These are phyloP conservation scores for Fusarium sp. DNA, from an alignment of 2,329 filamentous ascomycete species.

Conservation along the genomic window DNA sequence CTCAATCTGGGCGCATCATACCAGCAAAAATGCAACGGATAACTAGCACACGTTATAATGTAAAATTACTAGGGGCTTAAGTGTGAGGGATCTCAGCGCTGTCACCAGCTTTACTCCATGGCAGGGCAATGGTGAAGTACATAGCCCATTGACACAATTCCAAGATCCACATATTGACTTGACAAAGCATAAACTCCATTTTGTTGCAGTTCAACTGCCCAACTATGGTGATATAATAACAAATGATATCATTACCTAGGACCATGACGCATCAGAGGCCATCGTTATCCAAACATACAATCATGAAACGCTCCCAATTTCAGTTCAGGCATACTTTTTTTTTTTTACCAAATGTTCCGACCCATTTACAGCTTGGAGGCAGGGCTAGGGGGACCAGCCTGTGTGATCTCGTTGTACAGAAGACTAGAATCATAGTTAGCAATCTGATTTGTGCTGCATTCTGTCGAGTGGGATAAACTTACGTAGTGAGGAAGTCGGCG, in stretches of 20 bases:
- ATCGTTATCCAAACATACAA: slow-evolving; percentile 24
- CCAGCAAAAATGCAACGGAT: neutral
- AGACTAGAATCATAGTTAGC: slow-evolving; percentile 64
- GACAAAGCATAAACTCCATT: slow-evolving; percentile 17
- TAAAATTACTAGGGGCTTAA: neutral
- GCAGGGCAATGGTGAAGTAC: neutral
- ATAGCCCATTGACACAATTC: neutral
- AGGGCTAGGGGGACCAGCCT: slow-evolving; percentile 70
- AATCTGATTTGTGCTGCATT: neutral
- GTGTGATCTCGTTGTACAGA: slow-evolving; percentile 89
- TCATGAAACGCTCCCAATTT: slow-evolving; percentile 32
- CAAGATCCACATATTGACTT: neutral
- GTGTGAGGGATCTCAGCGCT: neutral
- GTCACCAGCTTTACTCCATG: neutral
- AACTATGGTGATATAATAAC: slow-evolving; percentile 19
- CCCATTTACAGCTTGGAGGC: slow-evolving; percentile 72
- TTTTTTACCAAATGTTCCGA: slow-evolving; percentile 1
- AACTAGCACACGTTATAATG: neutral
- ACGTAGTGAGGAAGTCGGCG: slow-evolving; percentile 92
- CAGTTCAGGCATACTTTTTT: slow-evolving; percentile 22
- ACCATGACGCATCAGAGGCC: slow-evolving; percentile 8
- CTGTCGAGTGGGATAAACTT: slow-evolving; percentile 53
- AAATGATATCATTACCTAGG: slow-evolving; percentile 33
- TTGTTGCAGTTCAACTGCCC: slow-evolving; percentile 12
- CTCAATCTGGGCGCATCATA: neutral